Evolutionary conservation across 2,329 filamentous ascomycete genomes (phyloP).

Genomic region (Claviceps spartinae): DNA sequence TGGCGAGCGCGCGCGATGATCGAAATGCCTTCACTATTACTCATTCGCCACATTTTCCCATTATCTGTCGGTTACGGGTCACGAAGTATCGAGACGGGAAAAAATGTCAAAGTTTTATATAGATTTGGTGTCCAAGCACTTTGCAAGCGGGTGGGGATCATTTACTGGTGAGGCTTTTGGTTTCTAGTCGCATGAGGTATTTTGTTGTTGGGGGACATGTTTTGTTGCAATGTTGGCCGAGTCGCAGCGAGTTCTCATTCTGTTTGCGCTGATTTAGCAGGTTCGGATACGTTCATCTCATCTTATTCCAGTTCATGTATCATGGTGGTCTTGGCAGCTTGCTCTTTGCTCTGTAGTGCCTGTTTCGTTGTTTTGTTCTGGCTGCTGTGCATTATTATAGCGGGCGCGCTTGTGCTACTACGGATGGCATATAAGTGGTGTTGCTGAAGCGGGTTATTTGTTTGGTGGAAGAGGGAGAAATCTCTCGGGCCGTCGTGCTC

Average conservation of each 20-base stretch:
- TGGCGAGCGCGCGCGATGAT: conserved; percentile 10
- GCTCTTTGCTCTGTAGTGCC: conserved; percentile 8
- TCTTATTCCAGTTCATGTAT: too few species aligned
- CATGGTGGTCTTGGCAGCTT: too few species aligned
- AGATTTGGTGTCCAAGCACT: conserved; percentile 23
- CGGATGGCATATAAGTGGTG: conserved; percentile 21
- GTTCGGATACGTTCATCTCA: too few species aligned
- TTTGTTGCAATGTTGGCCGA: conserved; percentile 19
- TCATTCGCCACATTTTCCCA: conserved; percentile 10
- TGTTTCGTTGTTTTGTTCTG: not conserved
- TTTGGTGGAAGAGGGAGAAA: conserved; percentile 8
- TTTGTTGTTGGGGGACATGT: conserved; percentile 11
- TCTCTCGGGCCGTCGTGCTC: conserved; percentile 20
- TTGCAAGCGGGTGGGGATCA: conserved; percentile 13
- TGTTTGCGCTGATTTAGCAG: too few species aligned
- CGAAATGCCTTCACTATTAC: not conserved
- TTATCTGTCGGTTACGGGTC: conserved; percentile 19
- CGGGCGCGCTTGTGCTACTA: conserved; percentile 11
- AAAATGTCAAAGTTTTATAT: conserved; percentile 35
- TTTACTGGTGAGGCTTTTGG: conserved; percentile 19
- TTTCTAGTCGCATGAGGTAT: conserved; percentile 20
- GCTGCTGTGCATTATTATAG: conserved; percentile 18
- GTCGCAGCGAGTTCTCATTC: conserved; percentile 20
- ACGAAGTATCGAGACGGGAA: conserved; percentile 30
- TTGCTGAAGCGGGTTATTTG: conserved; percentile 17